Evolutionary conservation across 495 filamentous ascomycete species (phyloP).

Genomic region (Neurospora tetraspora): DNA sequence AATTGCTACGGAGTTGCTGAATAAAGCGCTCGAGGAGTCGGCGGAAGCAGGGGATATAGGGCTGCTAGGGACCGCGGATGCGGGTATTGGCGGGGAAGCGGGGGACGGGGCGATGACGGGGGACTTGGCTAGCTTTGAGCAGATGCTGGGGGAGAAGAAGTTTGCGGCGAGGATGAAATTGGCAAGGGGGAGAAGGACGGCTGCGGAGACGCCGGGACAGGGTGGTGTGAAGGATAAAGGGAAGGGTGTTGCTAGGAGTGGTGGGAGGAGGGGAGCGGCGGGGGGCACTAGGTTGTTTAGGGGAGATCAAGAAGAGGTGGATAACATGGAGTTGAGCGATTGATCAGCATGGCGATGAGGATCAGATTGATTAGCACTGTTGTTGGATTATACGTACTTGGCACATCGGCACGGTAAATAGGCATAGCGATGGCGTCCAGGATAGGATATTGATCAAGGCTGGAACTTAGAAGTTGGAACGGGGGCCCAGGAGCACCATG

Average conservation of each 20-base stretch:
- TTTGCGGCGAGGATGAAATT: constrained; percentile 12
- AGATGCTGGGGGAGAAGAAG: constrained; percentile 19
- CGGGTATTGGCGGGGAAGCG: background rate
- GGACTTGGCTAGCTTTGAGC: constrained; percentile 27
- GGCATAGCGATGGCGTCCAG: background rate
- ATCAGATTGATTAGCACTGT: background rate
- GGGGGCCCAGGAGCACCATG: background rate
- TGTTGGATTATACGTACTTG: background rate
- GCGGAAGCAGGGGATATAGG: constrained; percentile 25
- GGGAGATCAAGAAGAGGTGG: constrained; percentile 1
- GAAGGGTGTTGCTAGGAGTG: constrained; percentile 12
- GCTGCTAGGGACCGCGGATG: background rate
- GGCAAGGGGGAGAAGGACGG: constrained; percentile 8
- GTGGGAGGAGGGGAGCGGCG: background rate
- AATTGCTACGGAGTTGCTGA: constrained; percentile 64
- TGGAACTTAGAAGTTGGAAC: background rate
- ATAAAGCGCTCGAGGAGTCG: constrained; percentile 64
- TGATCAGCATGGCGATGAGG: constrained; percentile 2
- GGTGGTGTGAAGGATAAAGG: constrained; percentile 11
- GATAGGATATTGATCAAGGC: background rate
- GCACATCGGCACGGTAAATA: background rate
- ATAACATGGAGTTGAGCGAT: constrained; percentile 20
- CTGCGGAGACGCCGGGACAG: constrained; percentile 1
- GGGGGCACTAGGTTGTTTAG: background rate
- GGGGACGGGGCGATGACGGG: constrained; percentile 11